Base-by-base conservation (phyloP, 768 basidiomycete species). In the Boletales sp. region DNA sequence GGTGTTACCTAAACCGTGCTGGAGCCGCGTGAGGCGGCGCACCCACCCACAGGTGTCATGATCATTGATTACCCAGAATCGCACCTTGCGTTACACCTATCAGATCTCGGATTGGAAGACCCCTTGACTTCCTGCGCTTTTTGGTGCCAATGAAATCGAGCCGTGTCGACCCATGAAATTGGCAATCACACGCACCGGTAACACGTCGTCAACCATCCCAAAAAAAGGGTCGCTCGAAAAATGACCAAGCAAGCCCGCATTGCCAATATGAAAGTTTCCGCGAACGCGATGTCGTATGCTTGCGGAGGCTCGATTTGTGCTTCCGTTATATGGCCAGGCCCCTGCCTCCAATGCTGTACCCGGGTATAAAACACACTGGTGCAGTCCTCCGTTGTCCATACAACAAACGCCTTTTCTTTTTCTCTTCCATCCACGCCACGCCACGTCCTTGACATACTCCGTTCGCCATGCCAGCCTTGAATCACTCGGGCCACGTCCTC, bases 401-500 rank as follows among this genome's bases (percentile, higher is more conserved):
- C 43, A 38, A 41, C 31, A 37, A 21, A 18, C 41, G 14, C 10
- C 10, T 4, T 28, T 31, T 6, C 10, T 4, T 28, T 31, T 6
- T 43, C 48, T 46, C 11, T 28, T 15, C 21, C 18, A 28, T 32
- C 47, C 6, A 21, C 13, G 21, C 14, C 32, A 36, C 15, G 41
- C 28, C 34, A n/a, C 25, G 17, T 12, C 44, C 10, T 31, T 31
- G 28, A 18, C 39, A 13, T 14, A 44, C 41, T 38, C 44, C 17
- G 1, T 18, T 39, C 41, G 39, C 38, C 7, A 68, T 68, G 66
- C 64, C 68, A 10, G 68, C 58, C 17, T 45, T 62, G 46, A 53
- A 44, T 35, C 49, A 56, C 33, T 57, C 68, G 13, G 74, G 61
- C 5, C 53, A 46, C 35, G 65, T 57, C 28, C 67, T 80, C 45